Evolutionary conservation across 2,329 filamentous ascomycete species (phyloP).

Genomic region (Clarireedia paspali): DNA sequence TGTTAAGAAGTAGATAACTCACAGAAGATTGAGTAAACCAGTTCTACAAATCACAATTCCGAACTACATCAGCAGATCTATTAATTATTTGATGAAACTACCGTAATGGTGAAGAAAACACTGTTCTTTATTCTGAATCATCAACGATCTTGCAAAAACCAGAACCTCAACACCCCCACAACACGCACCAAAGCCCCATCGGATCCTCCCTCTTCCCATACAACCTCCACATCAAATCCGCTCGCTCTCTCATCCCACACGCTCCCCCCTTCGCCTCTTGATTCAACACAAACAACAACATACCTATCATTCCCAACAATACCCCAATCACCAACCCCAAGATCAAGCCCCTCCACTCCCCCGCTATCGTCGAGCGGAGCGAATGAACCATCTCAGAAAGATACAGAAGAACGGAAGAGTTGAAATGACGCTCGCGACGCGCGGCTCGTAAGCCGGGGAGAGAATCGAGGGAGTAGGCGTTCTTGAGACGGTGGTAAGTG

Average conservation of each 20-base stretch:
- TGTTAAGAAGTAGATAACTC: no score
- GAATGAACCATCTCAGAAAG: background rate
- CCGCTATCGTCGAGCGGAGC: background rate
- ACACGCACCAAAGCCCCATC: background rate
- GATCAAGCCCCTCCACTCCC: background rate
- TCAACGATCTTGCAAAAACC: no score
- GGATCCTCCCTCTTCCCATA: background rate
- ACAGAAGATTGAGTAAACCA: no score
- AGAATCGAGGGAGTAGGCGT: background rate
- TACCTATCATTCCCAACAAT: background rate
- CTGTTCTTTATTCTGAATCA: no score
- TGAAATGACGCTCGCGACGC: background rate
- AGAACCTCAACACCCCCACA: background rate
- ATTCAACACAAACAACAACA: background rate
- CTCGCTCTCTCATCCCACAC: background rate
- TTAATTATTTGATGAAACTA: no score
- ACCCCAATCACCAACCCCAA: background rate
- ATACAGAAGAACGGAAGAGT: background rate
- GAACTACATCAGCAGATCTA: no score
- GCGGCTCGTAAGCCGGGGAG: conserved; percentile 2
- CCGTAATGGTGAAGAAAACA: no score
- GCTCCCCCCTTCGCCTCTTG: background rate
- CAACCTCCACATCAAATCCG: background rate
- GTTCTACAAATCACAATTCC: no score
- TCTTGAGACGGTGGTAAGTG: background rate